Conservation (phyloP, 2,329 filamentous ascomycete genomes). For the Harringtonia lauricola region DNA sequence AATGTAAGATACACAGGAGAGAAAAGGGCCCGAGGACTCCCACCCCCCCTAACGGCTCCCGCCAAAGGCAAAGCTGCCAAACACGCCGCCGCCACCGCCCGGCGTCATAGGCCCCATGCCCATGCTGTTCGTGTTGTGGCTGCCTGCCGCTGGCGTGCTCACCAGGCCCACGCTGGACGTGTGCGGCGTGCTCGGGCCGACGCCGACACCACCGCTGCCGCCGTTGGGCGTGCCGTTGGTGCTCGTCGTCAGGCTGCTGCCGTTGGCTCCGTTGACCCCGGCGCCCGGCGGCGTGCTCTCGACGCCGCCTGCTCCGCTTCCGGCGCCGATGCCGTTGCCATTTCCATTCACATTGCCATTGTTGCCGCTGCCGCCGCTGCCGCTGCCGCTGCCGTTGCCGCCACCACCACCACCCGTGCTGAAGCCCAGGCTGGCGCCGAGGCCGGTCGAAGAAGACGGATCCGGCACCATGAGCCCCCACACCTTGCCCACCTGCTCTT, state of each 20-base stretch:
- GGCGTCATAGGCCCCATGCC: constrained; percentile 66
- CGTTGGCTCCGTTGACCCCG: neutral
- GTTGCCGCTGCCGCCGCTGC: neutral
- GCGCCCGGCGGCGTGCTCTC: no score
- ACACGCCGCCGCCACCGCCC: constrained; percentile 61
- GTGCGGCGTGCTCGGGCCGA: constrained; percentile 47
- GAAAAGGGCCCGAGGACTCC: neutral
- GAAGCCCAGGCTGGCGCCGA: constrained; percentile 15
- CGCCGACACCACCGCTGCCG: constrained; percentile 31
- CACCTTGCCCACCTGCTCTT: constrained; percentile 79
- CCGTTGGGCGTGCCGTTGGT: constrained; percentile 22
- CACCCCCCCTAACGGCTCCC: constrained; percentile 8
- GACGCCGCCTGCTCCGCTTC: neutral
- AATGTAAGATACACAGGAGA: constrained; percentile 3
- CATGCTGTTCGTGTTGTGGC: constrained; percentile 44
- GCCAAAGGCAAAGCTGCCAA: constrained; percentile 58
- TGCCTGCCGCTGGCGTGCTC: constrained; percentile 59
- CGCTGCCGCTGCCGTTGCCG: neutral
- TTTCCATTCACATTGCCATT: no score
- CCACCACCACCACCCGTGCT: neutral
- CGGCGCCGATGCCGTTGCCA: neutral
- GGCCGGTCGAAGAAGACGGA: constrained; percentile 26
- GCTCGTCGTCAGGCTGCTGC: constrained; percentile 4
- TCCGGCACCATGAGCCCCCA: constrained; percentile 80
- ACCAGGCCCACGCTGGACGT: constrained; percentile 41